These are phyloP conservation scores for Exutisphaerella laricina DNA, from an alignment of 2,329 filamentous ascomycete genomes.

Conservation along the genomic window DNA sequence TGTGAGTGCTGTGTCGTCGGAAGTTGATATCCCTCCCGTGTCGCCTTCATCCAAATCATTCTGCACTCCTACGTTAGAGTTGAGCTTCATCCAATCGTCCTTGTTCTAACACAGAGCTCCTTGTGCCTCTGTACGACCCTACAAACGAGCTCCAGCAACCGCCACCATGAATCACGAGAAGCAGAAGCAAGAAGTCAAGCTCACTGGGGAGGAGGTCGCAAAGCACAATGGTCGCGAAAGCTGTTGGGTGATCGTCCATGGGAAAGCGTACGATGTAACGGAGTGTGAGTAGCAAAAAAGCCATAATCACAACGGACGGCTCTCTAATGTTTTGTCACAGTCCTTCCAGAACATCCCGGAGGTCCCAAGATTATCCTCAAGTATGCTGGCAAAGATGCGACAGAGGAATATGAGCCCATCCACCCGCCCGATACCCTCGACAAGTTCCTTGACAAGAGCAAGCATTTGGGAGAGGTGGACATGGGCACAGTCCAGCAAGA, in stretches of 20 bases:
- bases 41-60: neutral
- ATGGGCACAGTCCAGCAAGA: constrained; percentile 71
- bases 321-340: constrained; percentile 6
- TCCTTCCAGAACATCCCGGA: constrained; percentile 64
- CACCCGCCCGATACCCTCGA: constrained; percentile 80
- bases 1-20: neutral
- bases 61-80: neutral
- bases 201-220: constrained; percentile 49
- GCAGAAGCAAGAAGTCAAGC: constrained; percentile 39
- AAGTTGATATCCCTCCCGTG: neutral
- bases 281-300: constrained; percentile 36
- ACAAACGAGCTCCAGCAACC: neutral
- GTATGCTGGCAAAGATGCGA: constrained; percentile 92
- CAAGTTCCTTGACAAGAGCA: constrained; percentile 73
- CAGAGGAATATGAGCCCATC: constrained; percentile 85
- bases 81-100: neutral
- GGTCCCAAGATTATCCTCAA: constrained; percentile 92
- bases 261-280: constrained; percentile 63
- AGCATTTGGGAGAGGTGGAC: constrained; percentile 84
- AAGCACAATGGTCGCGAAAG: constrained; percentile 77
- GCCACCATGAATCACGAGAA: constrained; percentile 41
- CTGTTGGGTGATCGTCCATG: constrained; percentile 89
- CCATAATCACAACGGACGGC: neutral
- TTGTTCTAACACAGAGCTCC: neutral
- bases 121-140: neutral